These are phyloP conservation scores for Bryum argenteum DNA, from an alignment of 225 moss, liverwort and hornwort species.

Conservation along the genomic window DNA sequence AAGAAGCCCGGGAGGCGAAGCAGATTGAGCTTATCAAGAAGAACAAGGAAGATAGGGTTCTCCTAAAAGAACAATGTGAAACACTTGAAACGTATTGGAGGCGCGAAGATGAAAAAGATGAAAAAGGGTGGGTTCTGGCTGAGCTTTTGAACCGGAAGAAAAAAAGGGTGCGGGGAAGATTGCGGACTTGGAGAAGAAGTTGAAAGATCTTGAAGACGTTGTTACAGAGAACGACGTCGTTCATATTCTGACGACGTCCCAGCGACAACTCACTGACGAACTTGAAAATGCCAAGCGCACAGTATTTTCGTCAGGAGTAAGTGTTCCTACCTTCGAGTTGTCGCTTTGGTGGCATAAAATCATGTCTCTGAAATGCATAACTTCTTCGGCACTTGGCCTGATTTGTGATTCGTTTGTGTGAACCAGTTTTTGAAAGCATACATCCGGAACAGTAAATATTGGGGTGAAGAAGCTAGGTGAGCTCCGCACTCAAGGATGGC, in stretches of 20 bases:
- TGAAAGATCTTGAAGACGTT: constrained; percentile 46
- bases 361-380: too few species aligned
- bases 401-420: constrained; percentile 23
- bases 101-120: too few species aligned
- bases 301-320: constrained; percentile 28
- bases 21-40: constrained; percentile 76
- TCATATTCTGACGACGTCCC: constrained; percentile 23
- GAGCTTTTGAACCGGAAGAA: constrained; percentile 52
- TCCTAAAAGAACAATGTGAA: constrained; percentile 51
- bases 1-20: constrained; percentile 56
- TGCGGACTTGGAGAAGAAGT: constrained; percentile 38
- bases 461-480: constrained; percentile 44
- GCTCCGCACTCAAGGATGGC: constrained; percentile 46
- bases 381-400: not conserved
- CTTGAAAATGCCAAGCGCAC: constrained; percentile 44
- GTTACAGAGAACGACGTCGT: constrained; percentile 36
- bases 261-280: constrained; percentile 50
- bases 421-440: constrained; percentile 34
- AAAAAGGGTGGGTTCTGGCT: too few species aligned
- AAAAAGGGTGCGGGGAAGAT: constrained; percentile 44
- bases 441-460: constrained; percentile 25
- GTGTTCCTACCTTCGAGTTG: not conserved
- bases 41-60: constrained; percentile 63
- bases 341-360: not conserved
- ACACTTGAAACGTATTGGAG: constrained; percentile 54